A percentile compares a stretch with the other conserved stretches of the same genome.
These are phyloP conservation scores for Colletotrichum sp. DNA, from an alignment of 2,329 filamentous ascomycete species.

Conservation along the genomic window DNA sequence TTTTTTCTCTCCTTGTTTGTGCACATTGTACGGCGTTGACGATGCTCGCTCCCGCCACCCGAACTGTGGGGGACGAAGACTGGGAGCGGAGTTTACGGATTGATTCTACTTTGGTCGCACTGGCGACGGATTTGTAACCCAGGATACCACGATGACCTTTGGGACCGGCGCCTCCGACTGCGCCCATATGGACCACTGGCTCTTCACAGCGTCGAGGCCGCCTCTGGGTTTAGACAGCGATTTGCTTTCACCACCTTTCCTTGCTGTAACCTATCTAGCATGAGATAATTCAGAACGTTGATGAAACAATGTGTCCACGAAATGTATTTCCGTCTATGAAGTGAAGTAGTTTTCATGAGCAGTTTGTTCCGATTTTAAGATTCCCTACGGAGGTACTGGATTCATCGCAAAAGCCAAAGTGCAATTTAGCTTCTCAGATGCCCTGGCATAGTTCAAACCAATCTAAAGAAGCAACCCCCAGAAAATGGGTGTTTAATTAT, in stretches of 20 bases:
- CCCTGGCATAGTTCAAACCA: background rate
- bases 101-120: slow-evolving; percentile 14
- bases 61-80: slow-evolving; percentile 1
- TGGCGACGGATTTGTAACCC: background rate
- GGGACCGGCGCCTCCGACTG: background rate
- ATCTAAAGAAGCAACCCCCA: background rate
- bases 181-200: background rate
- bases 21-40: slow-evolving; percentile 16
- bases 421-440: background rate
- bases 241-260: slow-evolving; percentile 8
- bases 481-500: background rate
- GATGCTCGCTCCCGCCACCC: slow-evolving; percentile 2
- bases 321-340: background rate
- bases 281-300: background rate
- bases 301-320: background rate
- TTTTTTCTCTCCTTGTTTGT: slow-evolving; percentile 10
- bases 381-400: background rate
- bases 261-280: background rate
- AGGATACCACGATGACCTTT: slow-evolving; percentile 3
- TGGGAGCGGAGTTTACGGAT: slow-evolving; percentile 16
- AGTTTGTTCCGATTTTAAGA: background rate
- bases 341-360: background rate
- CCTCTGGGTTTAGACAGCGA: slow-evolving; percentile 2
- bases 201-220: background rate
- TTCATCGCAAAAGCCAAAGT: background rate